phyloP scores from a whole-genome alignment of 495 filamentous ascomycete genomes.

The Xylaria acuta region DNA sequence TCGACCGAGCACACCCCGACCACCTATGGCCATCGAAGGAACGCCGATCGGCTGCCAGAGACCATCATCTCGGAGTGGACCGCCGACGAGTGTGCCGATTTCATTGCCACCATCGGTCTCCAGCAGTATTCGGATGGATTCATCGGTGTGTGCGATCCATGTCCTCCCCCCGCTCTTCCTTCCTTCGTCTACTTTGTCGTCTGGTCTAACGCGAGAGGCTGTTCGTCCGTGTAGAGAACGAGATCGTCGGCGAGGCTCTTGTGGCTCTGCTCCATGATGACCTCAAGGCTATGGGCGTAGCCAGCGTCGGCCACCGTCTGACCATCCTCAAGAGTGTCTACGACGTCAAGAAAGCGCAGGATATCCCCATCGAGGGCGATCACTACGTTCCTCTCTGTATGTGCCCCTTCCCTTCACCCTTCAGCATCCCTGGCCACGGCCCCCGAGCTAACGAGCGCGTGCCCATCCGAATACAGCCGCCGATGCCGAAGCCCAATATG shows the following conservation, averaged over 20 bases:
- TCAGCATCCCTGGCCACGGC: conserved; percentile 3
- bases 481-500: conserved; percentile 83
- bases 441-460: conserved; percentile 32
- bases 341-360: conserved; percentile 90
- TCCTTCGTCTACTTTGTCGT: conserved; percentile 24
- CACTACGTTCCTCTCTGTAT: conserved; percentile 94
- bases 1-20: conserved; percentile 89
- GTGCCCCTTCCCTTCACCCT: conserved; percentile 40
- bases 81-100: conserved; percentile 85
- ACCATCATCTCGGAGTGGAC: conserved; percentile 89
- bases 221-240: conserved; percentile 70
- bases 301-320: conserved; percentile 89
- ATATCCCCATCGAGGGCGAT: conserved; percentile 86
- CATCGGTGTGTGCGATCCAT: conserved; percentile 63
- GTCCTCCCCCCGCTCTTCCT: background rate
- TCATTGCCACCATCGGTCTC: conserved; percentile 77
- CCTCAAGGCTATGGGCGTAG: conserved; percentile 90
- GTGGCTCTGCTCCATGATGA: conserved; percentile 90
- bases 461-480: conserved; percentile 64
- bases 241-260: conserved; percentile 89
- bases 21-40: conserved; percentile 73
- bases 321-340: conserved; percentile 95
- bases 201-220: conserved; percentile 39
- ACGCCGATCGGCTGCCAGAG: conserved; percentile 71
- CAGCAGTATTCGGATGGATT: conserved; percentile 84